Evolutionary conservation across 805 yeast species (phyloP), one percentile per base, ranked within the genome.

Genomic region (Candida rishiriensis): DNA sequence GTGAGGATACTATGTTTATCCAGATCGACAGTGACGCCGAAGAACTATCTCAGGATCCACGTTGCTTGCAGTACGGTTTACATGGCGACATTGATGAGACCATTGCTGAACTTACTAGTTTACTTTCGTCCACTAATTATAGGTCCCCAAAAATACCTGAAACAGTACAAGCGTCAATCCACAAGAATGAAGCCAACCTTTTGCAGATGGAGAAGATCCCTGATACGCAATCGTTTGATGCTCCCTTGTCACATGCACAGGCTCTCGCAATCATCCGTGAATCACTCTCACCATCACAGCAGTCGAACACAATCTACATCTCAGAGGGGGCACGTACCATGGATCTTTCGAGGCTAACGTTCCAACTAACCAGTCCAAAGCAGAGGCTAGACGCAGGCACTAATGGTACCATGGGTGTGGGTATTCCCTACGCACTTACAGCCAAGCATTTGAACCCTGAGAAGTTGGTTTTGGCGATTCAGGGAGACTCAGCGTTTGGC

Each of bases 401-500:
- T 0, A 81, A 79, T 61, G 88, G 87, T 1, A 83, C 88, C 0
- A 84, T 83, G 89, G 90, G 90, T 3, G 68, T 83, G 29, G 90
- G 88, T 0, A 44, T 83, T 14, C 87, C 88, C 0, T 83, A 83
- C 54, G 83, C 85, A 1, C 75, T 83, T 48, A 80, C 86, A 0
- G 75, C 86, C 3, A 79, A 77, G 50, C 29, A 54, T 36, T 69
- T 76, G 0, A 45, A 64, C 11, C 79, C 78, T 1, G 54, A 63
- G 0, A 64, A 69, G 36, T 59, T 65, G 6, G 79, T 81, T 0
- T 61, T 84, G 3, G 77, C 83, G 7, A 77, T 83, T 29, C 84
- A 81, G 57, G 90, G 89, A 7, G 89, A 84, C 57, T 83, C 89
- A 1, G 89, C 89, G 2, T 81, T 83, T 65, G 89, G 89, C 2